Conservation (phyloP, 2,329 filamentous ascomycete genomes). For the Aspergillus ochraceoroseus region DNA sequence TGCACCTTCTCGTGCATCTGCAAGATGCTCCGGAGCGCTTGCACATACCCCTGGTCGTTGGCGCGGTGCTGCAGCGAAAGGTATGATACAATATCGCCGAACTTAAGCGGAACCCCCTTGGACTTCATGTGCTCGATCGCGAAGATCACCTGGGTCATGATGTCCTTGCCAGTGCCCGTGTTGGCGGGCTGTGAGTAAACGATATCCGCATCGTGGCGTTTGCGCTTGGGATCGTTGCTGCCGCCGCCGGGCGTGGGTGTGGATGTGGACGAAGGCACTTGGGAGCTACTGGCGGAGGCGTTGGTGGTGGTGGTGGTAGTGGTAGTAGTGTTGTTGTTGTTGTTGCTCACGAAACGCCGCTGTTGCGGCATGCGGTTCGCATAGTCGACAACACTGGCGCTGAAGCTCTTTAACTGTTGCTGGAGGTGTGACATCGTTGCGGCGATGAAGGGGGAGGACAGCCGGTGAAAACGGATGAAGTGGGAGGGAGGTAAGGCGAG, state of each 20-base stretch:
- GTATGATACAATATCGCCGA: slow-evolving; percentile 74
- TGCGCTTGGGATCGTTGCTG: slow-evolving; percentile 48
- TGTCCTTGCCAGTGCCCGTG: slow-evolving; percentile 69
- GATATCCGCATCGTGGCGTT: slow-evolving; percentile 53
- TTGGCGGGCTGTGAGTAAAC: slow-evolving; percentile 72
- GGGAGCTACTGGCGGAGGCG: slow-evolving; percentile 60
- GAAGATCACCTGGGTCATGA: slow-evolving; percentile 83
- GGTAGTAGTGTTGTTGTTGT: too few relatives aligned
- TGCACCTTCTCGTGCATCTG: slow-evolving; percentile 60
- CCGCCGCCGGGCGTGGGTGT: slow-evolving; percentile 31
- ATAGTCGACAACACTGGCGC: slow-evolving; percentile 58
- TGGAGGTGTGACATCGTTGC: slow-evolving; percentile 60
- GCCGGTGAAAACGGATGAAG: not conserved
- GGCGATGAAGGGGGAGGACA: not conserved
- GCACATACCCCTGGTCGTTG: slow-evolving; percentile 55
- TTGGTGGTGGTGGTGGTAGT: too few relatives aligned
- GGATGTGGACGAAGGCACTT: slow-evolving; percentile 38
- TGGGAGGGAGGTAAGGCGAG: slow-evolving; percentile 10
- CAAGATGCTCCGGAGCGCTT: slow-evolving; percentile 63
- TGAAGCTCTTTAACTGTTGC: slow-evolving; percentile 60
- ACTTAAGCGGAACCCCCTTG: slow-evolving; percentile 62
- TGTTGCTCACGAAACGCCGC: slow-evolving; percentile 47
- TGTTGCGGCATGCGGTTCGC: slow-evolving; percentile 57
- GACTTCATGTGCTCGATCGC: slow-evolving; percentile 76
- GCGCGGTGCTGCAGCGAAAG: slow-evolving; percentile 64